These are phyloP conservation scores for Neoboletus subvelutipes DNA, from an alignment of 768 basidiomycete genomes.

Conservation along the genomic window DNA sequence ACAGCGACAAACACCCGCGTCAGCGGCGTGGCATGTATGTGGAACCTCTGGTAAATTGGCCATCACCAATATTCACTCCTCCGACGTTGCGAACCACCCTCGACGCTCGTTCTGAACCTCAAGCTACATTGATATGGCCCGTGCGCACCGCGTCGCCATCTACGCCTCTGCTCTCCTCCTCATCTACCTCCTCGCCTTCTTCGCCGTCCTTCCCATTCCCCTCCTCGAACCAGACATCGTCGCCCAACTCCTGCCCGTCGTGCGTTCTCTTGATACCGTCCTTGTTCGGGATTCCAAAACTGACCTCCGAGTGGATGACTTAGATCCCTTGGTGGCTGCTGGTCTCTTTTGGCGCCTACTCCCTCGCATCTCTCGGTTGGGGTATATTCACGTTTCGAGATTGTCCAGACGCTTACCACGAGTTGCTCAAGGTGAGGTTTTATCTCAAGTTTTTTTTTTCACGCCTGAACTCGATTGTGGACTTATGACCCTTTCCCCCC, in stretches of 20 bases:
- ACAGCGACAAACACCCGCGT: not conserved
- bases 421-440: slow-evolving; percentile 51
- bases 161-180: slow-evolving; percentile 41
- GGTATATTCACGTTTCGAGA: slow-evolving; percentile 73
- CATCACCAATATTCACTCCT: not conserved
- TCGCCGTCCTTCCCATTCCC: slow-evolving; percentile 16
- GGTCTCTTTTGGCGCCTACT: slow-evolving; percentile 77
- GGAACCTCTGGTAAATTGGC: not conserved
- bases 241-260: slow-evolving; percentile 15
- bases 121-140: slow-evolving; percentile 46
- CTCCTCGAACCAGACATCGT: slow-evolving; percentile 9
- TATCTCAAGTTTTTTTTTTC: not conserved
- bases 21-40: too few relatives aligned
- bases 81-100: not conserved
- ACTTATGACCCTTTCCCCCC: not conserved
- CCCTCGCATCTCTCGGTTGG: slow-evolving; percentile 73
- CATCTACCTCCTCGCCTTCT: slow-evolving; percentile 40
- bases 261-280: slow-evolving; percentile 4
- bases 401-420: slow-evolving; percentile 76
- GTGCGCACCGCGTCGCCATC: slow-evolving; percentile 54
- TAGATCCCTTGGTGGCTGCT: slow-evolving; percentile 84
- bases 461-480: not conserved
- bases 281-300: not conserved
- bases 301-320: not conserved
- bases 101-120: not conserved